Evolutionary conservation across 306 rosid species (phyloP), one percentile per base, ranked within the genome.

Genomic region (Lathyrus sativus): DNA sequence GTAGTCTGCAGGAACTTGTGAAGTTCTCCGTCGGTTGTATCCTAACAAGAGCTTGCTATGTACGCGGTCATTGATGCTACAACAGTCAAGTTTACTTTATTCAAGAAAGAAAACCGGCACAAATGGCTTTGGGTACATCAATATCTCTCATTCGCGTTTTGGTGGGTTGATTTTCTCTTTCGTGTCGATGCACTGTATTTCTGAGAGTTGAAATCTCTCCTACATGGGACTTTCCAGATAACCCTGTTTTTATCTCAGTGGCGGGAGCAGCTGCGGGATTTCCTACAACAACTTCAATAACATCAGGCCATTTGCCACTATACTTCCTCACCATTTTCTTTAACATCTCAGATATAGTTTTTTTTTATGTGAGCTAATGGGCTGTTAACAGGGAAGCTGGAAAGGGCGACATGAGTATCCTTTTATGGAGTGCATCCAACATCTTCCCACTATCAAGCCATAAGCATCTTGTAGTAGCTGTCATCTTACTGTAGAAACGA

Each of bases 361-460:
- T 91, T 88, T 84, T 93, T 97, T 83, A 86, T 76, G 79, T 93
- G 98, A 54, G 79, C n/a, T 18, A 88, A 68, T 77, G 98, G 98
- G 78, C 97, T 81, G 76, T 83, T 93, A 33, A 85, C 77, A 17
- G 96, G 96, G 73, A 91, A 88, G 84, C 96, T 93, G 46, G 97
- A 83, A 66, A 93, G 89, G 31, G 98, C 84, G 63, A 96, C 91
- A 78, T 86, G 96, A 22, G 96, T 96, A 50, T 91, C 98, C n/a
- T n/a, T 80, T 90, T 85, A 74, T 93, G 81, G 15, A 93, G 96
- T 37, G 96, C 93, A 75, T 90, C 98, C 73, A 90, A 61, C 72
- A 93, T 86, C 87, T 93, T 93, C 65, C 98, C 98, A 70, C 90
- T 86, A 81, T 93, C 97, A 59, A 93, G 95, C 98, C 98, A 93